These are phyloP conservation scores for Trichosporon asahii DNA, from an alignment of 1,284 basidiomycete genomes.

Conservation along the genomic window DNA sequence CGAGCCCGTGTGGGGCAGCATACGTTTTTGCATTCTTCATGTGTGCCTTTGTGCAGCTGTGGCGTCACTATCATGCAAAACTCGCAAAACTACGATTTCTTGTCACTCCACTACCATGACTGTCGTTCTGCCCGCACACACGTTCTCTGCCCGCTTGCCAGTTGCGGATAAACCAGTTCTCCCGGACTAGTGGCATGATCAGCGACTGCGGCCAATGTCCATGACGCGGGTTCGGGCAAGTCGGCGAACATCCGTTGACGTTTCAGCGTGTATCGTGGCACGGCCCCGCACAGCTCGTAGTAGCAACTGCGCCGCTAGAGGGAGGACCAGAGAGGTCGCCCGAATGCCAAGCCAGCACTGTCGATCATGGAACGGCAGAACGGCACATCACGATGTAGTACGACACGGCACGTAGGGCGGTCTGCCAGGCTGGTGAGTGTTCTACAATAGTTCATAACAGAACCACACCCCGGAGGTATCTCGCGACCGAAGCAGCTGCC, in stretches of 20 bases:
- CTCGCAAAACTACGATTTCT: background rate
- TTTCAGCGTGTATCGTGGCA: background rate
- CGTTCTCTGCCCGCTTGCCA: background rate
- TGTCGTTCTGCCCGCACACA: background rate
- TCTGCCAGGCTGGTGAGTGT: background rate
- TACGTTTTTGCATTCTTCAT: background rate
- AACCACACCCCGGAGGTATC: no score
- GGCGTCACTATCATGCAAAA: background rate
- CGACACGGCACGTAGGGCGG: background rate
- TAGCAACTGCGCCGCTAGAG: background rate
- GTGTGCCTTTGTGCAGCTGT: background rate
- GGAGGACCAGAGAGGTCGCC: background rate
- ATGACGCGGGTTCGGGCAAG: background rate
- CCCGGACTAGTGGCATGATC: background rate
- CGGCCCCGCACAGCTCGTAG: background rate
- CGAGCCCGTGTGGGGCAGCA: constrained; percentile 1
- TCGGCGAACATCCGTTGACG: background rate
- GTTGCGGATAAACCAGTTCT: background rate
- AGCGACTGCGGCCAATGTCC: no score
- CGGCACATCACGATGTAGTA: background rate
- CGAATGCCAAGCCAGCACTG: background rate
- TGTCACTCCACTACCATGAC: background rate
- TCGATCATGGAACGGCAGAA: background rate
- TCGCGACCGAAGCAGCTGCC: background rate
- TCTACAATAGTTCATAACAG: no score